Base-by-base conservation (phyloP, 2,329 filamentous ascomycete species). In the Grosmannia clavigera region DNA sequence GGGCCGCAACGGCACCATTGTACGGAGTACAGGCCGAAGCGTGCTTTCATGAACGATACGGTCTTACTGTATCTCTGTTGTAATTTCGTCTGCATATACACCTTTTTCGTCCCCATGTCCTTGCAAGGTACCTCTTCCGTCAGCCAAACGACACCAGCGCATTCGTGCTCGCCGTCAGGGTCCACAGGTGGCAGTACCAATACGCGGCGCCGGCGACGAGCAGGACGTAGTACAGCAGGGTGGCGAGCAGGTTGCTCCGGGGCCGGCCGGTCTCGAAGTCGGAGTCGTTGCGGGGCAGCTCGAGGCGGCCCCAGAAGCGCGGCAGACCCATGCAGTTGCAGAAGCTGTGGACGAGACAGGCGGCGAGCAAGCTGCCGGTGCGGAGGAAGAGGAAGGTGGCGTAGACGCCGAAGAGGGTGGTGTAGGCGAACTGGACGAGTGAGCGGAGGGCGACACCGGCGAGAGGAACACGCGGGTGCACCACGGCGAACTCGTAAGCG, bases 241-340 rank as follows among this genome's bases (percentile, higher is more conserved):
- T 92, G 88, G 88, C 95, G 48, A 70, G 55, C n/a, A 65, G 54
- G 73, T 16, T 52, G 50, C 50, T 14, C 6, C 7, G 25, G 22
- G 48, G 22, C 9, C 50, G 50, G 11, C 5, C 14, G 5, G 50
- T 6, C 7, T 46, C 43, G 7, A 46, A 19, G 12, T 29, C 50
- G 48, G 3, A 31, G 25, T 3, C 43, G 27, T 2, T 16, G 22
- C 22, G 31, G 60, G 67, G n/a, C 57, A 64, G 19, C 66, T 85
- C 81, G 3, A 96, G 82, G 10, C 81, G 77, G 0, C 94, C 92
- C 85, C 88, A 95, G 61, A 97, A 74, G 7, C 91, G 81, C 27
- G 94, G 94, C 57, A 97, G 75, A 9, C 94, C 94, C 80, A 92
- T 88, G 76, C 82, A 88, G 70, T 99, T 99, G 75, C 94, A 99